Evolutionary conservation across 768 basidiomycete species (phyloP).

Genomic region (Naganishia kalamii): DNA sequence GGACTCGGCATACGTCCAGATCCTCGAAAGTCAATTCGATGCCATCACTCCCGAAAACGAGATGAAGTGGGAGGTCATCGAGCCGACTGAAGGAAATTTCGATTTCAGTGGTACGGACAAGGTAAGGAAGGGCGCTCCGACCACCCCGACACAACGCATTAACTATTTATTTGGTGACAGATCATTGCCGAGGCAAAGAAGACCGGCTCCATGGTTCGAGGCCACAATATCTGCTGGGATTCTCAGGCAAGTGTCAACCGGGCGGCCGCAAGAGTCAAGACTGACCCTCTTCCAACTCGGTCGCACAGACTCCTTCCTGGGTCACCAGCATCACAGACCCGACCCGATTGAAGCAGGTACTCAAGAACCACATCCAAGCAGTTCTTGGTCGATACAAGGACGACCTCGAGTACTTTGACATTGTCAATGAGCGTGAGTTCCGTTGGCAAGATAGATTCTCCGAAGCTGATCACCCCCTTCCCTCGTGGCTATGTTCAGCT

Average conservation of each 20-base stretch:
- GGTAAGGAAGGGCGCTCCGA: constrained; percentile 12
- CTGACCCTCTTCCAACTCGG: not conserved
- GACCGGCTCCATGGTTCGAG: constrained; percentile 29
- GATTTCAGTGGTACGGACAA: constrained; percentile 37
- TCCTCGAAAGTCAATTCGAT: constrained; percentile 32
- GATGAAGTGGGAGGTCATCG: constrained; percentile 39
- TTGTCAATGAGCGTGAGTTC: constrained; percentile 40
- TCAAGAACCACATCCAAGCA: constrained; percentile 33
- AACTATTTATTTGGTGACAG: constrained; percentile 9
- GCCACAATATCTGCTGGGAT: constrained; percentile 36
- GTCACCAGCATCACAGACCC: constrained; percentile 39
- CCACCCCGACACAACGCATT: not conserved
- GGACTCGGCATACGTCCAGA: constrained; percentile 20
- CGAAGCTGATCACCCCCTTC: not conserved
- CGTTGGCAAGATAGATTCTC: not conserved
- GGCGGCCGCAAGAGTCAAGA: constrained; percentile 4
- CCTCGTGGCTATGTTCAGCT: constrained; percentile 27
- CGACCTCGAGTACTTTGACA: constrained; percentile 32
- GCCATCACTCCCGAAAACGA: constrained; percentile 38
- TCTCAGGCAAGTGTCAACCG: constrained; percentile 26
- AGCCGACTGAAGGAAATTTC: constrained; percentile 31
- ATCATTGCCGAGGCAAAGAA: constrained; percentile 33
- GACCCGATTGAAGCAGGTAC: constrained; percentile 28
- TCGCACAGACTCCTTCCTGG: constrained; percentile 27
- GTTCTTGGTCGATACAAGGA: constrained; percentile 35